Evolutionary conservation across 23 red algal species (phyloP).

Genomic region (Agarophyton chilense): DNA sequence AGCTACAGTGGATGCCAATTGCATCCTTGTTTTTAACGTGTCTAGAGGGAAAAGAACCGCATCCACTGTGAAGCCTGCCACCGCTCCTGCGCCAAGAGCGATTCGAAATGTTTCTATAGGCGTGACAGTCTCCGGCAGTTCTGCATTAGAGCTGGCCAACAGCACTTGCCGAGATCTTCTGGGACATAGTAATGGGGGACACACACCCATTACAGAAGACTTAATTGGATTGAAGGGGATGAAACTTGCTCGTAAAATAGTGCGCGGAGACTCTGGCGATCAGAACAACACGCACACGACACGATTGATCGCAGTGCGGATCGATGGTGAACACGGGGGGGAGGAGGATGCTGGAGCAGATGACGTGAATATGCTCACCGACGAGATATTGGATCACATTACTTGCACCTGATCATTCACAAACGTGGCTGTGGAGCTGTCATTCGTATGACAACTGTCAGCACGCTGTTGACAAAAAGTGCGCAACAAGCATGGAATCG

Average conservation of each 20-base stretch:
- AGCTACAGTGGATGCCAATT: conserved; percentile 37
- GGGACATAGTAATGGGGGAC: background rate
- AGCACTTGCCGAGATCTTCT: background rate
- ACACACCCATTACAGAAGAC: background rate
- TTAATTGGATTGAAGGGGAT: background rate
- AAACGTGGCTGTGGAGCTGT: background rate
- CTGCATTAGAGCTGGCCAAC: background rate
- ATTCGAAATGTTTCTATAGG: conserved; percentile 58
- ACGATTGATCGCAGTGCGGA: too few relatives aligned
- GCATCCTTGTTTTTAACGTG: conserved; percentile 96
- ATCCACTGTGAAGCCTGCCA: conserved; percentile 89
- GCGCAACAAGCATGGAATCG: background rate
- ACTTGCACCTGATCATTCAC: background rate
- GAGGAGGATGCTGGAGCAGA: too few relatives aligned
- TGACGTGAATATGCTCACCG: too few relatives aligned
- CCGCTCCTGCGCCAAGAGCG: conserved; percentile 81
- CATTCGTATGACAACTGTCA: background rate
- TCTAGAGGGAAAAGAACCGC: conserved; percentile 95
- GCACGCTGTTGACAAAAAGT: background rate
- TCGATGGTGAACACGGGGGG: too few relatives aligned
- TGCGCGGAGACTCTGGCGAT: background rate
- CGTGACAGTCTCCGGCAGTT: background rate
- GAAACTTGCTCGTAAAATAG: background rate
- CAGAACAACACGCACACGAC: background rate
- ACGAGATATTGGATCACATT: too few relatives aligned